phyloP scores from a whole-genome alignment of 495 filamentous ascomycete genomes.

The Aspergillus mulundensis region DNA sequence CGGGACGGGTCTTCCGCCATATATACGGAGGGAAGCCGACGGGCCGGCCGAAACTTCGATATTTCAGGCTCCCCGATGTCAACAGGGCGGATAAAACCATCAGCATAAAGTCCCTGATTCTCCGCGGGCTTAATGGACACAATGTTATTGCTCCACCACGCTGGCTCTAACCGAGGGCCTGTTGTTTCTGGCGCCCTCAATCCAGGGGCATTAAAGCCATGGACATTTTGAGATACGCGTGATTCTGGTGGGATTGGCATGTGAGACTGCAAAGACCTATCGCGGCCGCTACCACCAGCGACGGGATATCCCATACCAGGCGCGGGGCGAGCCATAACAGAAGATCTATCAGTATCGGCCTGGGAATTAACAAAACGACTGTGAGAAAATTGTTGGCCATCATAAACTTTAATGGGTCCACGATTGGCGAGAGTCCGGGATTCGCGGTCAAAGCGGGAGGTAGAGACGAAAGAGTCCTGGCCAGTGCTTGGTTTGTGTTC shows the following conservation, averaged over 20 bases:
- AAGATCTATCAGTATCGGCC: constrained; percentile 4
- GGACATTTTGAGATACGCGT: constrained; percentile 19
- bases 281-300: constrained; percentile 14
- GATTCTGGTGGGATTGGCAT: constrained; percentile 11
- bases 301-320: constrained; percentile 16
- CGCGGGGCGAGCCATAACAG: constrained; percentile 4
- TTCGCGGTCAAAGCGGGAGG: constrained; percentile 14
- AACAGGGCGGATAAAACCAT: constrained; percentile 38
- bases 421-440: constrained; percentile 18
- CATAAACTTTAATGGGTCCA: constrained; percentile 14
- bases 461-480: constrained; percentile 10
- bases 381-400: constrained; percentile 12
- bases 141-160: constrained; percentile 14
- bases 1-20: constrained; percentile 17
- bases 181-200: constrained; percentile 10
- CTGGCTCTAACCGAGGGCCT: constrained; percentile 5
- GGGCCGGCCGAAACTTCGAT: constrained; percentile 20
- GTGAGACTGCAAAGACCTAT: constrained; percentile 11
- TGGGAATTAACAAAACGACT: constrained; percentile 8
- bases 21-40: constrained; percentile 13
- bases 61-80: constrained; percentile 26
- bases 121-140: constrained; percentile 16
- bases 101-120: constrained; percentile 31
- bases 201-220: constrained; percentile 18
- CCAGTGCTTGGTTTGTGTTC: constrained; percentile 16